Base-by-base conservation (phyloP, 2,329 filamentous ascomycete genomes). In the Pseudogymnoascus verrucosus region DNA sequence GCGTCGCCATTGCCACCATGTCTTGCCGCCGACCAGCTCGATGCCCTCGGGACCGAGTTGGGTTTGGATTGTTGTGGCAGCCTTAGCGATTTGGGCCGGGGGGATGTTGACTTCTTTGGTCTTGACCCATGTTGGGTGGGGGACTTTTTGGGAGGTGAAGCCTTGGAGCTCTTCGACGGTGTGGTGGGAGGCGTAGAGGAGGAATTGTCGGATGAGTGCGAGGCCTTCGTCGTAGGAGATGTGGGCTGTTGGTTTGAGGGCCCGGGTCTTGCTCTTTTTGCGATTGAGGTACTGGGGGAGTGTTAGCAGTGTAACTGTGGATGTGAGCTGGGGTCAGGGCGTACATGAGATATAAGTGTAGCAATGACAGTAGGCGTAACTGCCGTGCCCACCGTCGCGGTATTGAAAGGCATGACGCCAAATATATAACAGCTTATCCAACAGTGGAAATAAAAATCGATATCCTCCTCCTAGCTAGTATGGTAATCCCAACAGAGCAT, bases 171-270 rank as follows among this genome's bases (percentile, higher is more conserved):
- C 92, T 76, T 99, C 95, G 70, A 99, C 89, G 0, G 91, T 92
- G 74, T 97, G 91, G 67, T 91, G 88, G 0, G 93, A 92, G 3
- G 92, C 89, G 75, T 92, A 95, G 44, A 84, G 76, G 37, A 99
- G 83, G 75, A 99, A 98, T 37, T 88, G 85, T 60, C 92, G 90
- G 70, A 98, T 89, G 61, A 99, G 82, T 67, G 91, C 86, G 12
- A 99, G 82, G 39, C 93, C 93, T 77, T 97, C 90, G 73, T 98
- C 90, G 77, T 99, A 99, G 62, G 92, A 93, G 63, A 99, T 86
- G 74, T 96, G 91, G 1, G 90, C 89, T 1, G 91, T 96, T 0
- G 93, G 93, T 67, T 93, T 93, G 68, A 93, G 81, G 66, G 83
- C 86, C 44, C 44, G 23, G 14, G 21, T 28, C 14, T 51, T 51